Conservation (phyloP, 495 filamentous ascomycete species). For the Haplographium delicatum region DNA sequence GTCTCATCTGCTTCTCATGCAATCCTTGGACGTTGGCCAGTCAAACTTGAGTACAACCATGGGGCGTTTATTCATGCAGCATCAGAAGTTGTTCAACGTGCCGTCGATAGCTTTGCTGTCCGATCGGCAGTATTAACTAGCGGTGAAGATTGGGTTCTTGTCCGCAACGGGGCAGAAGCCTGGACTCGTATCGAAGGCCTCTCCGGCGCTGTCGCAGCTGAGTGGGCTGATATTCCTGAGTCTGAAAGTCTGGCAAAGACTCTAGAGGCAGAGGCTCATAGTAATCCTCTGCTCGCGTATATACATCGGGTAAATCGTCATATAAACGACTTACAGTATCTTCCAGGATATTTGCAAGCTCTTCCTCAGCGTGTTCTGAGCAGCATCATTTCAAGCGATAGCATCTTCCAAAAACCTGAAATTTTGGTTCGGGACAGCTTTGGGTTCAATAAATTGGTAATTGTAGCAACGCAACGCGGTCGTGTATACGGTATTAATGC, state of each 20-base stretch:
- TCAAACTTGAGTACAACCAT: conserved; percentile 34
- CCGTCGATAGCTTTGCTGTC: conserved; percentile 62
- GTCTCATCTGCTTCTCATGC: conserved; percentile 73
- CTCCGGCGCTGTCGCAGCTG: conserved; percentile 66
- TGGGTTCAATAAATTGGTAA: conserved; percentile 76
- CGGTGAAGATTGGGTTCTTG: conserved; percentile 72
- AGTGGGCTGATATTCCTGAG: conserved; percentile 69
- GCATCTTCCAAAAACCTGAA: conserved; percentile 35
- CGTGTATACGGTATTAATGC: conserved; percentile 74
- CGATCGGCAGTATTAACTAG: conserved; percentile 65
- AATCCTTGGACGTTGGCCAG: conserved; percentile 65
- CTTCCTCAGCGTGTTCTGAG: conserved; percentile 62
- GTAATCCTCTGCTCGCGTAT: conserved; percentile 73
- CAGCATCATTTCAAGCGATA: conserved; percentile 58
- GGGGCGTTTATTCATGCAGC: conserved; percentile 55
- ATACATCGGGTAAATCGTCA: conserved; percentile 84
- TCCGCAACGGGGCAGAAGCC: conserved; percentile 71
- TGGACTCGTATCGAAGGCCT: conserved; percentile 84
- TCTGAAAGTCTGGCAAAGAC: conserved; percentile 70
- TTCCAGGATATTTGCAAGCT: conserved; percentile 67
- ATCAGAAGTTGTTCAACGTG: conserved; percentile 73
- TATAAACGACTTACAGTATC: conserved; percentile 65
- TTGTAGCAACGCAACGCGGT: conserved; percentile 77
- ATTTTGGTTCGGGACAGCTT: conserved; percentile 66
- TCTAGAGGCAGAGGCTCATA: conserved; percentile 80